Percentiles rank a stretch among this genome's conserved stretches.
phyloP scores from a whole-genome alignment of 208 protist species.

The Crithidia thermophila region DNA sequence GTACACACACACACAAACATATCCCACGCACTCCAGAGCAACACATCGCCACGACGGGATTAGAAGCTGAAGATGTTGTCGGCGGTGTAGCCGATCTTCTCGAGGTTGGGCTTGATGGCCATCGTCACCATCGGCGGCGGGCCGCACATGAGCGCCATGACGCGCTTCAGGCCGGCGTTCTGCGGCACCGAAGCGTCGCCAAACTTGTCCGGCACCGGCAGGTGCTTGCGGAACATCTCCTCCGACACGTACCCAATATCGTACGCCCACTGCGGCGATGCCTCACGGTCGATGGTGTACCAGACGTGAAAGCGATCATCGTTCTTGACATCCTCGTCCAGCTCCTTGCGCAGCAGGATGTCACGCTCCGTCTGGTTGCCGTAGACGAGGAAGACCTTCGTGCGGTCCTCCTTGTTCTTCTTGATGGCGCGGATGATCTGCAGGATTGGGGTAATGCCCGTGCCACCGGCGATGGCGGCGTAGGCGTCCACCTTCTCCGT shows the following conservation, averaged over 20 bases:
- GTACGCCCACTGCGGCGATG: constrained; percentile 64
- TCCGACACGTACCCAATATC: constrained; percentile 69
- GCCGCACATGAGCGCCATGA: constrained; percentile 86
- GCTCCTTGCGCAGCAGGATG: constrained; percentile 89
- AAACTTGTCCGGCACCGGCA: constrained; percentile 45
- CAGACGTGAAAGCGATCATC: constrained; percentile 65
- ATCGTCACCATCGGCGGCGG: constrained; percentile 88
- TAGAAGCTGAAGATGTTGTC: constrained; percentile 82
- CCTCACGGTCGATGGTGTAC: constrained; percentile 74
- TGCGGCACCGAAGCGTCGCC: constrained; percentile 31
- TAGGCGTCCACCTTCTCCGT: constrained; percentile 53
- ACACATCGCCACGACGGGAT: constrained; percentile 2
- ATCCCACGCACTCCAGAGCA: not conserved
- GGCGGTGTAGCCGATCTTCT: constrained; percentile 70
- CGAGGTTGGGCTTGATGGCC: constrained; percentile 81
- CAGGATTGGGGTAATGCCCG: constrained; percentile 93
- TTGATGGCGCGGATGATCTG: constrained; percentile 91
- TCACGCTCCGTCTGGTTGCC: constrained; percentile 91
- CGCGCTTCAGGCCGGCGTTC: constrained; percentile 35
- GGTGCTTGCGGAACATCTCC: constrained; percentile 75
- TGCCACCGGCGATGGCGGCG: constrained; percentile 80
- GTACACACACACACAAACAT: constrained; percentile 17
- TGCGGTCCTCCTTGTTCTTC: constrained; percentile 71
- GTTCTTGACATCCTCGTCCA: constrained; percentile 67
- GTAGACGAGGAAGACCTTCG: constrained; percentile 85